phyloP scores from a whole-genome alignment of 2,329 filamentous ascomycete genomes.

The Colletotrichum gigasporum region DNA sequence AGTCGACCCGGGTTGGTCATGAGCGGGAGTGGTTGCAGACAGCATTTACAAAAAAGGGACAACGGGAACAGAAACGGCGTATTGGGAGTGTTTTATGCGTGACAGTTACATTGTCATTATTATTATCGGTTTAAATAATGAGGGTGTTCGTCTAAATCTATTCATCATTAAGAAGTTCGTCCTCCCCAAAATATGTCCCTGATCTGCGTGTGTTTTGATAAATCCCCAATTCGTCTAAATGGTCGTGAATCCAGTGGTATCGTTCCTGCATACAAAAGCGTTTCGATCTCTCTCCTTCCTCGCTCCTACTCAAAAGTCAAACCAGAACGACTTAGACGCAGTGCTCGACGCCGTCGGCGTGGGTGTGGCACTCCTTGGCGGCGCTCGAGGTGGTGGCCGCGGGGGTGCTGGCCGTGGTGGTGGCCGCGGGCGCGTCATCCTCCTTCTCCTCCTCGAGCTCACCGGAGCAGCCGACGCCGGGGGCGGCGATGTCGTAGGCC shows the following conservation, averaged over 20 bases:
- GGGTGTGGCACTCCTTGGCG: conserved; percentile 60
- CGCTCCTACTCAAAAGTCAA: not conserved
- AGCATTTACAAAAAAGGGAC: not conserved
- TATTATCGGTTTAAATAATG: conserved; percentile 19
- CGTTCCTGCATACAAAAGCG: conserved; percentile 15
- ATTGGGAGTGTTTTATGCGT: not conserved
- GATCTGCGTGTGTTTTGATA: conserved; percentile 1
- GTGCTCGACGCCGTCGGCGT: conserved; percentile 48
- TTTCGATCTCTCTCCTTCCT: not conserved
- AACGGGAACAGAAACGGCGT: not conserved
- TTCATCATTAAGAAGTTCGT: conserved; percentile 22
- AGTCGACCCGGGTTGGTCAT: not conserved
- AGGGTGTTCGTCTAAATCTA: conserved; percentile 25
- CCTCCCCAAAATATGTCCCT: not conserved
- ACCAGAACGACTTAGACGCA: conserved; percentile 23
- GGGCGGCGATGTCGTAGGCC: conserved; percentile 71
- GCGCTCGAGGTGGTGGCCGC: conserved; percentile 66
- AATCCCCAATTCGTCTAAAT: too few relatives aligned
- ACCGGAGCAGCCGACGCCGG: conserved; percentile 70
- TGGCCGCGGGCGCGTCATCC: conserved; percentile 2
- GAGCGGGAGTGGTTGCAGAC: too few relatives aligned
- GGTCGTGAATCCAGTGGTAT: conserved; percentile 24
- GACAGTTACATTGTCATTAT: conserved; percentile 24
- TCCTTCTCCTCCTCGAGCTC: conserved; percentile 35
- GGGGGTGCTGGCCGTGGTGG: conserved; percentile 45